phyloP scores from a whole-genome alignment of 129 eudicot genomes.

The Smallanthus sonchifolius region DNA sequence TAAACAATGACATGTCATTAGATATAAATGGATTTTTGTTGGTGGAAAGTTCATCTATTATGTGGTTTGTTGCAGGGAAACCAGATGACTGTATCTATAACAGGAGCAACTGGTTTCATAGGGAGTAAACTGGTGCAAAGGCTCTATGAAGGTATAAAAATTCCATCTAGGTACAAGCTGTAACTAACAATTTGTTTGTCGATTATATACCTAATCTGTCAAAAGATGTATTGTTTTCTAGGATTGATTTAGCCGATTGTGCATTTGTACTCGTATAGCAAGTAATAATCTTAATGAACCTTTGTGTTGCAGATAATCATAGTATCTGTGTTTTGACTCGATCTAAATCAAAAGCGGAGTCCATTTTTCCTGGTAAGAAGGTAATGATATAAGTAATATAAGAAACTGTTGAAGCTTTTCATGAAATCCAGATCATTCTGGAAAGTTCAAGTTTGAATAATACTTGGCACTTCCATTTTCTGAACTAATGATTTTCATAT shows the following conservation, averaged over 20 bases:
- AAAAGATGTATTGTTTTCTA: neutral
- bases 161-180: constrained; percentile 2
- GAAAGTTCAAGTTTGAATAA: neutral
- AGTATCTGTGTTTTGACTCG: constrained; percentile 79
- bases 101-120: constrained; percentile 96
- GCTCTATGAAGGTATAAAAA: constrained; percentile 65
- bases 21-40: neutral
- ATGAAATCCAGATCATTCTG: neutral
- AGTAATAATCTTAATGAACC: constrained; percentile 8
- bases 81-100: constrained; percentile 83
- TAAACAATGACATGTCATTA: neutral
- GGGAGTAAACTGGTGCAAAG: constrained; percentile 86
- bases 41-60: neutral
- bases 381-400: constrained; percentile 43
- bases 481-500: neutral
- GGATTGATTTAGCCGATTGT: neutral
- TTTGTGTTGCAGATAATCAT: constrained; percentile 63
- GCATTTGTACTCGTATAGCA: neutral
- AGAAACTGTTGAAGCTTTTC: constrained; percentile 8
- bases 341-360: constrained; percentile 74
- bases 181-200: neutral
- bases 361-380: constrained; percentile 99
- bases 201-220: neutral
- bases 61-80: constrained; percentile 41
- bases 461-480: neutral